phyloP scores from a whole-genome alignment of 371 early-diverging fungal species.

The Actinomucor elegans region DNA sequence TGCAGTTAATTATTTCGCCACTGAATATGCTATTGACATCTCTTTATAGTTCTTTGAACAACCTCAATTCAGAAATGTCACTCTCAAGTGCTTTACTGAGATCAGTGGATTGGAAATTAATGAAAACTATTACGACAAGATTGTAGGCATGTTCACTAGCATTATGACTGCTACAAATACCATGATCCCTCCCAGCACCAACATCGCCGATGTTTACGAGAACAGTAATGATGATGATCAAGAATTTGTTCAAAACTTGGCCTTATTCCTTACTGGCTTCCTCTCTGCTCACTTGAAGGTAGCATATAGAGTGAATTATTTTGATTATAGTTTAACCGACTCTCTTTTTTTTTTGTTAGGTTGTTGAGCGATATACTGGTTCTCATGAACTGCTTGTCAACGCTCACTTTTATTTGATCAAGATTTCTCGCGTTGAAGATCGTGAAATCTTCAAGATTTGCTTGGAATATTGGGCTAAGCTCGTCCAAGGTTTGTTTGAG shows the following conservation, averaged over 20 bases:
- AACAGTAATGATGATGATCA: conserved; percentile 85
- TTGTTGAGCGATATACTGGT: conserved; percentile 53
- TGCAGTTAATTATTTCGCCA: background rate
- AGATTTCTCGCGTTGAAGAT: conserved; percentile 90
- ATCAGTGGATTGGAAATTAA: conserved; percentile 83
- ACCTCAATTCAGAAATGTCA: conserved; percentile 87
- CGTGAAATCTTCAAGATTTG: conserved; percentile 98
- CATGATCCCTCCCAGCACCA: conserved; percentile 68
- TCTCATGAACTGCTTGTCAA: conserved; percentile 70
- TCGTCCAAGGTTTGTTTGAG: conserved; percentile 86
- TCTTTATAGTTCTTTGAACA: conserved; percentile 72
- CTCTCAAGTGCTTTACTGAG: conserved; percentile 93
- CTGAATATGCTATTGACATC: background rate
- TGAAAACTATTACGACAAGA: conserved; percentile 77
- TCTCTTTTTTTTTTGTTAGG: no score
- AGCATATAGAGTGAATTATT: no score
- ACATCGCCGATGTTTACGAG: conserved; percentile 74
- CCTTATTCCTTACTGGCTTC: conserved; percentile 79
- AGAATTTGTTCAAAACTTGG: conserved; percentile 59
- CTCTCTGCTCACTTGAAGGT: conserved; percentile 82
- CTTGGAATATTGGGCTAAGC: conserved; percentile 94
- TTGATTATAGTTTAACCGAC: no score
- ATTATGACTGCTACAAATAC: conserved; percentile 70
- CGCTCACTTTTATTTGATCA: conserved; percentile 89
- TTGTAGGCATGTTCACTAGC: conserved; percentile 78